Evolutionary conservation across 2,329 filamentous ascomycete genomes (phyloP), one percentile per base, ranked within the genome.

Genomic region (Mollisiaceae sp.): DNA sequence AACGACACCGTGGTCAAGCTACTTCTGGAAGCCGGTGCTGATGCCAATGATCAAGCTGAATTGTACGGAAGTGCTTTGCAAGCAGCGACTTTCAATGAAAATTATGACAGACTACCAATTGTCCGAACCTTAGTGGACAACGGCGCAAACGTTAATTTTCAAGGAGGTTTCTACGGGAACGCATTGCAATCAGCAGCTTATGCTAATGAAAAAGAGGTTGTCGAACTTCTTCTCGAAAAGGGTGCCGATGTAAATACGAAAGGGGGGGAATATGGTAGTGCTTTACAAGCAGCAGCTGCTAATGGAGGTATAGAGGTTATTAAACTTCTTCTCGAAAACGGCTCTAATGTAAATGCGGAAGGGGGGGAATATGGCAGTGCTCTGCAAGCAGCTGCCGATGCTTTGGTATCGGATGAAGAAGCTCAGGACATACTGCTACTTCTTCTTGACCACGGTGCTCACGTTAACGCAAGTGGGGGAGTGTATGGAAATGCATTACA

Each of bases 161-260:
- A 32, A 32, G 27, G 27, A 32, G 27, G 27, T 3, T 32, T 3
- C 27, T 32, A 32, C 6, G 27, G 27, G 27, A n/a, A 15, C 14
- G 50, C 50, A 15, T n/a, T 55, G 2, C 22, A 55, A 32, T 9
- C 50, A 55, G 50, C n/a, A n/a, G n/a, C n/a, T n/a, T n/a, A n/a
- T n/a, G n/a, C n/a, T n/a, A n/a, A n/a, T n/a, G n/a, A 20, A 2
- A 9, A 2, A 36, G 32, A 22, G 8, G 58, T 66, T 35, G 35
- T 67, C 0, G 32, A 65, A 14, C 4, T 64, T 9, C 41, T 68
- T n/a, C 18, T 71, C 15, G 64, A 66, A 3, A 18, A 45, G 8
- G 64, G 64, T 20, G 54, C 54, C 6, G 32, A 56, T 38, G 18
- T 56, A 55, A 32, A 32, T 36, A 4, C 11, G 2, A n/a, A 55